A percentile compares a stretch with the other conserved stretches of the same genome.
These are phyloP conservation scores for Malus sieversii DNA, from an alignment of 306 rosid genomes.

Conservation along the genomic window DNA sequence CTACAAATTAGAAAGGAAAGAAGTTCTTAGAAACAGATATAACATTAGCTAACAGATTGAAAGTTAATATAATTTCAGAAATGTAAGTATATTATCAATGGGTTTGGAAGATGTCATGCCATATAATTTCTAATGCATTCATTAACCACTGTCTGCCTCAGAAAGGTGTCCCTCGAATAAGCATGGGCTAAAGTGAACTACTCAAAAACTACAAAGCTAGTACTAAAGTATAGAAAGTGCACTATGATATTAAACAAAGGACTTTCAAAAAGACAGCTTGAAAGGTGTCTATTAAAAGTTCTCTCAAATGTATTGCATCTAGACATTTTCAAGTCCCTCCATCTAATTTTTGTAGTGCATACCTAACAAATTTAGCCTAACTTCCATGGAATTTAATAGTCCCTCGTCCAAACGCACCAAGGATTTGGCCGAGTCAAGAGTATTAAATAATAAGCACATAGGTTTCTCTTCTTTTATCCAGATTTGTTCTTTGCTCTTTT, in stretches of 20 bases:
- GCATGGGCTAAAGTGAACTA: no score
- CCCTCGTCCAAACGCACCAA: no score
- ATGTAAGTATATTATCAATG: background rate
- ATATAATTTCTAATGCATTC: background rate
- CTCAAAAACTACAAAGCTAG: background rate
- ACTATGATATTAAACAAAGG: background rate
- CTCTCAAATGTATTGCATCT: background rate
- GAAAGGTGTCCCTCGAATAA: no score
- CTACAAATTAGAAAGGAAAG: constrained; percentile 25
- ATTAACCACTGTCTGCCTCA: background rate
- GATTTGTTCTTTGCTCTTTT: background rate
- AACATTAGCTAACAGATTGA: constrained; percentile 7
- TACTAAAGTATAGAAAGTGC: background rate
- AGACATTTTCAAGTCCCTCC: background rate
- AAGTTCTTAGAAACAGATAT: constrained; percentile 7
- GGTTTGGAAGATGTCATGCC: background rate
- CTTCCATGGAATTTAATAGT: no score
- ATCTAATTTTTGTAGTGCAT: background rate
- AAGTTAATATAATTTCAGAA: background rate
- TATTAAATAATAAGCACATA: no score
- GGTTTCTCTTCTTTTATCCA: background rate
- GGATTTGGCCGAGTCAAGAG: no score
- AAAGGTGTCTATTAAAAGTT: background rate
- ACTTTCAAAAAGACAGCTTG: background rate
- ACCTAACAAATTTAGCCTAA: no score